Base-by-base conservation (phyloP, 1,284 basidiomycete genomes). In the Moesziomyces parantarcticus region DNA sequence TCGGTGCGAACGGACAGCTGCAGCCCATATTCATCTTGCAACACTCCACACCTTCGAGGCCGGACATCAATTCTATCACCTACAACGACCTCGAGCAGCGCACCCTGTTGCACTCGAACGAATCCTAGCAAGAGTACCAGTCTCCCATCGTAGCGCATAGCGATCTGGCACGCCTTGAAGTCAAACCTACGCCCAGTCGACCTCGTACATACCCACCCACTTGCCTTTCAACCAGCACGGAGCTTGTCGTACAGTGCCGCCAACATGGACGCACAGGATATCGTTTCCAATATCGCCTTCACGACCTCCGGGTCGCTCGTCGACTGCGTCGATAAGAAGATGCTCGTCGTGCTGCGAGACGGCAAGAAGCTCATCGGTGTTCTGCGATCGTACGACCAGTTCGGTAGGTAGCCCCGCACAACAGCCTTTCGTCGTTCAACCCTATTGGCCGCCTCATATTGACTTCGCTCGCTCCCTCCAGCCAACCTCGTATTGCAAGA, bases 351-450 rank as follows among this genome's bases (percentile, higher is more conserved):
- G 76, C 87, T 99, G 63, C 89, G 97, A 84, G 97, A 99, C 84
- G 97, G 97, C 52, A 88, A 94, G 79, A 99, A 98, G 85, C 88
- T 98, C 44, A 92, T 97, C 77, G 97, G 97, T 34, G 94, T 99
- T 34, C 86, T 99, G 76, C 88, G 97, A 57, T 97, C 94, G 22
- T 99, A 99, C 85, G 97, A 99, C 87, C 97, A 99, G 84, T 99
- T 98, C 82, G 96, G 96, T 98, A 85, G 78, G 92, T 85, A 46
- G 44, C 47, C n/a, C 23, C 29, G 18, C 21, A 18, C 46, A 5
- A 22, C 9, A 2, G 23, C 23, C 20, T 26, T 42, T 47, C 20
- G 14, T 18, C 32, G 22, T 36, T 16, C 36, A 47, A 48, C 29
- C 42, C 22, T 14, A n/a, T 13, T 0, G 2, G 13, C 50, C 32